phyloP scores from a whole-genome alignment of 331 rosid genomes.

The Quercus phellos region DNA sequence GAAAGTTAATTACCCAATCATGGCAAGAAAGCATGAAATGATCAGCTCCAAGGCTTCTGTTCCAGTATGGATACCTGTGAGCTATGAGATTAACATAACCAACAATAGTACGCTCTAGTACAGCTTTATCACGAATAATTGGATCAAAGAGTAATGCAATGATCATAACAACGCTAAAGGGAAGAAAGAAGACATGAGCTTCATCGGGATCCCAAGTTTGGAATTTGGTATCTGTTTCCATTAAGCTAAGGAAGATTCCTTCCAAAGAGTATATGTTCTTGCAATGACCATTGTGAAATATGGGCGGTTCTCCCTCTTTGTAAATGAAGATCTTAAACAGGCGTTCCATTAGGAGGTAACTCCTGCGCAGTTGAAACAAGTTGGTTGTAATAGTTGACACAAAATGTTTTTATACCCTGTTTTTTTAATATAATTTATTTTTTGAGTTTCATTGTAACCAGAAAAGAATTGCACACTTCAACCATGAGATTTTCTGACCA shows the following conservation, averaged over 20 bases:
- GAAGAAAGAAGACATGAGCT: conserved; percentile 59
- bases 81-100: conserved; percentile 50
- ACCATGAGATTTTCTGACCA: too few relatives aligned
- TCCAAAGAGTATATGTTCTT: conserved; percentile 62
- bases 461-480: too few relatives aligned
- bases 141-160: conserved; percentile 48
- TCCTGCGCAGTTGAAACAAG: conserved; percentile 24
- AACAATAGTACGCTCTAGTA: conserved; percentile 44
- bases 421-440: too few relatives aligned
- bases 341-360: conserved; percentile 49
- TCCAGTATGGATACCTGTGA: conserved; percentile 48
- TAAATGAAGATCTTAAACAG: conserved; percentile 48
- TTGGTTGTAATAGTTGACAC: too few relatives aligned
- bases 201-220: conserved; percentile 43
- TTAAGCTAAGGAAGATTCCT: conserved; percentile 49
- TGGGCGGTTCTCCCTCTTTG: conserved; percentile 61
- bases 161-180: conserved; percentile 61
- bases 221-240: conserved; percentile 38
- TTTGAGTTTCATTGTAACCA: too few relatives aligned
- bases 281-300: conserved; percentile 61
- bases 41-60: conserved; percentile 64
- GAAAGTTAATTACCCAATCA: conserved; percentile 43
- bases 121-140: conserved; percentile 50
- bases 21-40: conserved; percentile 68
- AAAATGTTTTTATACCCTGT: too few relatives aligned